phyloP scores from a whole-genome alignment of 345 rosid genomes.

The Schrenkiella parvula region DNA sequence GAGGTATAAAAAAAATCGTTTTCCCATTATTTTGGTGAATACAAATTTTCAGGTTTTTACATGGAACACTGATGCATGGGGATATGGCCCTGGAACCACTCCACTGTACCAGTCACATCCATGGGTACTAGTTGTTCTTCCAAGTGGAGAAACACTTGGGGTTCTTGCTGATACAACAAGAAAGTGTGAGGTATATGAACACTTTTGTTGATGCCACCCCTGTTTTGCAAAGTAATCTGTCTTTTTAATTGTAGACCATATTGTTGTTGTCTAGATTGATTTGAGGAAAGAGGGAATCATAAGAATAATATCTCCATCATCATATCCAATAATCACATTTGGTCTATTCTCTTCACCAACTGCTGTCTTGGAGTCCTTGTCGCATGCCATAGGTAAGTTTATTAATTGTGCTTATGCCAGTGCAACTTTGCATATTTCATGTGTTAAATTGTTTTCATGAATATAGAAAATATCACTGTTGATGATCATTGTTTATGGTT shows the following conservation, averaged over 20 bases:
- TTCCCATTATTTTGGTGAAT: too few species aligned
- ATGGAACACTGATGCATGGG: slow-evolving; percentile 87
- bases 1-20: too few species aligned
- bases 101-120: slow-evolving; percentile 95
- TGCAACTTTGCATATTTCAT: not conserved
- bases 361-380: slow-evolving; percentile 66
- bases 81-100: slow-evolving; percentile 78
- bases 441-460: not conserved
- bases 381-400: slow-evolving; percentile 68
- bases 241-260: not conserved
- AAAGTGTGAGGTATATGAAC: slow-evolving; percentile 67
- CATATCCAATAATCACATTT: slow-evolving; percentile 77
- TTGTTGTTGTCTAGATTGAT: slow-evolving; percentile 60
- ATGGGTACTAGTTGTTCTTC: slow-evolving; percentile 85
- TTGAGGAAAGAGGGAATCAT: slow-evolving; percentile 56
- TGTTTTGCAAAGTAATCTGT: slow-evolving; percentile 1
- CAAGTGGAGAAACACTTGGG: slow-evolving; percentile 77
- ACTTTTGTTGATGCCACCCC: not conserved
- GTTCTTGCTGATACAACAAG: slow-evolving; percentile 84
- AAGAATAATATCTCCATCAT: slow-evolving; percentile 44
- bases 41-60: slow-evolving; percentile 54
- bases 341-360: slow-evolving; percentile 74
- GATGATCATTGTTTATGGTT: not conserved
- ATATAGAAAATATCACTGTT: not conserved
- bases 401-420: not conserved